Conservation (phyloP, 495 filamentous ascomycete genomes). For the Xylaria acuta region DNA sequence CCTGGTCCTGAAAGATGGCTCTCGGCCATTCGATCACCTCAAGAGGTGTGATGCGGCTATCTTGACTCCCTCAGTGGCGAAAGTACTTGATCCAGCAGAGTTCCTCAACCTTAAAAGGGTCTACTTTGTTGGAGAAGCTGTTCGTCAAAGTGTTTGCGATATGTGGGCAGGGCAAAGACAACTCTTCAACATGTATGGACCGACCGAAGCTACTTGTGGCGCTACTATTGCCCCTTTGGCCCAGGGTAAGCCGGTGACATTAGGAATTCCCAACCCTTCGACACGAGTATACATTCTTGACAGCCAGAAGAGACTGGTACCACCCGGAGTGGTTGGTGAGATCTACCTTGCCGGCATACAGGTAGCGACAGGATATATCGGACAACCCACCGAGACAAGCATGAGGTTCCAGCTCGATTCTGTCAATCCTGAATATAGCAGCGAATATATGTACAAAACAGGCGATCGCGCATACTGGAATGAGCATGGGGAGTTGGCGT, state of each 20-base stretch:
- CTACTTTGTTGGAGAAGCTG: slow-evolving; percentile 42
- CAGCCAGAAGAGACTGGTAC: slow-evolving; percentile 23
- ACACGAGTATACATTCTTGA: slow-evolving; percentile 45
- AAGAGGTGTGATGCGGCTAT: slow-evolving; percentile 33
- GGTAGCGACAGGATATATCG: slow-evolving; percentile 45
- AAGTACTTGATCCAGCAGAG: slow-evolving; percentile 31
- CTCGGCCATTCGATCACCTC: slow-evolving; percentile 36
- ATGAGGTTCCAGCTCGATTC: slow-evolving; percentile 30
- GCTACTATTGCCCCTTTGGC: slow-evolving; percentile 33
- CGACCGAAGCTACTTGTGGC: slow-evolving; percentile 44
- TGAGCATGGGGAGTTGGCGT: slow-evolving; percentile 34
- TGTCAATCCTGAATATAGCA: slow-evolving; percentile 13
- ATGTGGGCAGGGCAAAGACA: slow-evolving; percentile 33
- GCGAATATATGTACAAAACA: slow-evolving; percentile 43
- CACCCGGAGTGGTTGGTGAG: slow-evolving; percentile 42
- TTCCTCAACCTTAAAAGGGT: slow-evolving; percentile 35
- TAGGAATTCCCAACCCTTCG: slow-evolving; percentile 40
- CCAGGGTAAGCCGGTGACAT: slow-evolving; percentile 35
- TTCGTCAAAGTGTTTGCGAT: slow-evolving; percentile 38
- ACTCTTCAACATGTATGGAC: slow-evolving; percentile 43
- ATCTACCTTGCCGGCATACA: slow-evolving; percentile 47
- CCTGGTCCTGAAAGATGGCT: slow-evolving; percentile 36
- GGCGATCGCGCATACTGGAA: slow-evolving; percentile 44
- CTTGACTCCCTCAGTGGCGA: slow-evolving; percentile 41
- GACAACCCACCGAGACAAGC: slow-evolving; percentile 26